Base-by-base conservation (phyloP, 257 asterid genomes). In the Linderniella brevidens region DNA sequence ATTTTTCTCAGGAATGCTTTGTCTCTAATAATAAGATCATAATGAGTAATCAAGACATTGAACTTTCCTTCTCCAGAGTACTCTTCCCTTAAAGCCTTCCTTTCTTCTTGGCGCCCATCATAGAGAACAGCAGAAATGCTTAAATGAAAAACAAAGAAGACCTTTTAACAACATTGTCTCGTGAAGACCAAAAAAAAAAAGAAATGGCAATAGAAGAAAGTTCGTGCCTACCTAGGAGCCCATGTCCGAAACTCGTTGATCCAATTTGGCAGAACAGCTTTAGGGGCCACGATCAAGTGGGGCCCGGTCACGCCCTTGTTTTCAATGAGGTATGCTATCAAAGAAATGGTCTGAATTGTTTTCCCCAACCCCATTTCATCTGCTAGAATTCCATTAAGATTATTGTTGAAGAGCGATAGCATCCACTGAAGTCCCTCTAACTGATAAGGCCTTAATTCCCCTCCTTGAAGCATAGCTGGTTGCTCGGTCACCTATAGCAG, bases 391-490 rank as follows among this genome's bases (percentile, higher is more conserved):
- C 99, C 99, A 60, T 90, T 90, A 38, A 90, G 72, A 62, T 90
- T 90, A 70, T 90, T 90, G 65, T 90, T 90, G 70, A 81, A 90
- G 75, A 90, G 66, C 5, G 99, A 90, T 53, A 90, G 57, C 99
- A 90, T 90, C 99, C 99, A 90, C 17, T 90, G 99, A 59, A 90
- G 99, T 63, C 99, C 99, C 80, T 90, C 99, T 56, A 90, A 20
- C 58, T 90, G 99, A 75, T 90, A 85, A 11, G 76, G 37, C 51
- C 99, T 79, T 56, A 90, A 65, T 68, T 85, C 99, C 61, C 99
- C 99, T 63, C 99, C 96, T 66, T 90, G 94, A 68, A 90, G 99
- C 92, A 81, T 80, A 44, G 64, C 61, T n/a, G 99, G 99, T 77
- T 90, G 99, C 74, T 85, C 99, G 1, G 75, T 75, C 50, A 90